phyloP scores from a whole-genome alignment of 2,329 filamentous ascomycete species.

The Myriosclerotinia scirpicola region DNA sequence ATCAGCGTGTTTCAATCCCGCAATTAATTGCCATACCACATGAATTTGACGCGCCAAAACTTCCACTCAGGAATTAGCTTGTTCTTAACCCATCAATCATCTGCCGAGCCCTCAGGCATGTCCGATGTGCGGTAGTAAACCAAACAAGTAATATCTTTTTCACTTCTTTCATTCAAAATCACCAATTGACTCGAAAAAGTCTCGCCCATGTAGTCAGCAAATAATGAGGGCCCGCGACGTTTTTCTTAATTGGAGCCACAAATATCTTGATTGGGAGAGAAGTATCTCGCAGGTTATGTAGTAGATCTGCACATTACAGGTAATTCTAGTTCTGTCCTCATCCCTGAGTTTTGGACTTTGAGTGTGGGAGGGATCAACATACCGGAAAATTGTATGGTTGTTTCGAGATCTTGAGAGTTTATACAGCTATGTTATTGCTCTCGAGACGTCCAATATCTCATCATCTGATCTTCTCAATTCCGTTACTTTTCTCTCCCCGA shows the following conservation, averaged over 20 bases:
- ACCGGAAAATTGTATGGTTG: no score
- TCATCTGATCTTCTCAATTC: no score
- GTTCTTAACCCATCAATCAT: neutral
- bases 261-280: neutral
- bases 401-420: no score
- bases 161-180: neutral
- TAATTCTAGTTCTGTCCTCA: no score
- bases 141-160: constrained; percentile 1
- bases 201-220: neutral
- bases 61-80: constrained; percentile 12
- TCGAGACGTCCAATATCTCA: no score
- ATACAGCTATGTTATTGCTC: no score
- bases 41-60: constrained; percentile 11
- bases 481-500: no score
- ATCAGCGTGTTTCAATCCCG: neutral
- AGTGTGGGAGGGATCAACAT: no score
- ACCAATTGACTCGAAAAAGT: neutral
- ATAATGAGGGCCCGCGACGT: neutral
- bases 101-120: neutral
- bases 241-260: neutral
- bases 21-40: neutral
- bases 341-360: no score
- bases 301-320: no score
- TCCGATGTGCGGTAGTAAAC: neutral
- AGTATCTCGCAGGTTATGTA: no score